Conservation (phyloP, 2,329 filamentous ascomycete species). For the Beauveria pseudobassiana region DNA sequence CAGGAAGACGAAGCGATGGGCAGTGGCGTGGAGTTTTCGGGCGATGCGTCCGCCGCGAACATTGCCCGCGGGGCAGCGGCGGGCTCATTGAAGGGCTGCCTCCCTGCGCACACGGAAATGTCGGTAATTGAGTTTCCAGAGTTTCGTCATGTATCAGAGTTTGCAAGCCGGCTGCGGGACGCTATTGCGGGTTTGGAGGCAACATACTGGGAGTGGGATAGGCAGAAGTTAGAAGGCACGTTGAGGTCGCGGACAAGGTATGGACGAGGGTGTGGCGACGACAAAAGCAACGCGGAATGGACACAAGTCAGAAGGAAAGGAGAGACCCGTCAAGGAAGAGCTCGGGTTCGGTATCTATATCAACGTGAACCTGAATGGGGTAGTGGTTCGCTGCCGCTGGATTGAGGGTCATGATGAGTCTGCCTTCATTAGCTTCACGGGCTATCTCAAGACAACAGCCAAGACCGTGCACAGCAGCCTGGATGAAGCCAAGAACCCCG, state of each 20-base stretch:
- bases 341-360: slow-evolving; percentile 49
- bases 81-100: slow-evolving; percentile 30
- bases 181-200: slow-evolving; percentile 52
- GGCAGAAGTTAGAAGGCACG: slow-evolving; percentile 43
- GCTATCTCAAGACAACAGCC: slow-evolving; percentile 54
- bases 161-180: slow-evolving; percentile 30
- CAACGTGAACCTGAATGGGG: slow-evolving; percentile 28
- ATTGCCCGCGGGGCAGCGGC: slow-evolving; percentile 38
- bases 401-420: slow-evolving; percentile 64
- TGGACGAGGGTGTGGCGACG: slow-evolving; percentile 71
- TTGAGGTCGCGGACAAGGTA: slow-evolving; percentile 64
- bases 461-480: slow-evolving; percentile 1
- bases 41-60: slow-evolving; percentile 52
- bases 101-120: slow-evolving; percentile 36
- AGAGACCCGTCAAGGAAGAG: slow-evolving; percentile 27
- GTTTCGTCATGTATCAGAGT: slow-evolving; percentile 30
- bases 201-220: slow-evolving; percentile 56
- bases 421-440: slow-evolving; percentile 81
- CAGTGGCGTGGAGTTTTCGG: slow-evolving; percentile 78
- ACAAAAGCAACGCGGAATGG: slow-evolving; percentile 46
- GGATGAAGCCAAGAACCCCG: not conserved
- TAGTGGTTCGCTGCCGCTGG: slow-evolving; percentile 50
- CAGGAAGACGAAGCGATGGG: slow-evolving; percentile 75
- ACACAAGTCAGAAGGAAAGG: slow-evolving; percentile 21
- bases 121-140: slow-evolving; percentile 39